Evolutionary conservation across 2,329 filamentous ascomycete genomes (phyloP), one percentile per base, ranked within the genome.

Genomic region (Hortaea werneckii): DNA sequence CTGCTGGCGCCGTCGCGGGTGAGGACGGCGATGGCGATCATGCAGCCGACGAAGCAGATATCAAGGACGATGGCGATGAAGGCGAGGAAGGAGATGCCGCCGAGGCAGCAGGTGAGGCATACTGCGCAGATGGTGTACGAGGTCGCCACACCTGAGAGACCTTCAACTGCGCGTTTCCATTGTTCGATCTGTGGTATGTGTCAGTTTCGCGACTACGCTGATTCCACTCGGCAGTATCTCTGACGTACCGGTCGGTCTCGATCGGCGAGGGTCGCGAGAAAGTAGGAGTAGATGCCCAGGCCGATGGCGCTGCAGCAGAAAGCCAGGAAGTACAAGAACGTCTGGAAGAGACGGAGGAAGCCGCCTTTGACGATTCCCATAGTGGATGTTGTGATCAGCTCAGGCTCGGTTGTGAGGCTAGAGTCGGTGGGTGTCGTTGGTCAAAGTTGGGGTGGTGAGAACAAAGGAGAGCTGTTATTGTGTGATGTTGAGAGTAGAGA

Each of bases 1-100:
- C 68, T 76, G 50, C 74, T 66, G 0, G 79, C 78, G 34, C 88
- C 88, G 46, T 77, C 67, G 34, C 83, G 77, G 49, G 85, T 89
- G 51, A 86, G 74, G 41, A 82, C 72, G 1, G 88, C 87, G 49
- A 95, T 78, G 60, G 88, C 94, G 60, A 94, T 78, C 71, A 92
- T 92, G 48, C 74, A 79, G 37, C 77, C 86, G 43, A 79, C 69
- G 65, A 95, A 94, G 58, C 76, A 76, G 44, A 92, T 57, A 59
- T 95, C 87, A 41, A 95, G 72, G 26, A 89, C 50, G 51, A 94
- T 78, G 52, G 78, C 85, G 44, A 92, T 53, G 58, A 82, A 74
- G 3, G 85, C 84, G 49, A 88, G 83, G 64, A 90, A 72, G 4
- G 75, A 72, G 50, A 84, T 75, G 28, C 87, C 87, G 32, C 85